Conservation (phyloP, 2,329 filamentous ascomycete species). For the Seiridium cupressi region DNA sequence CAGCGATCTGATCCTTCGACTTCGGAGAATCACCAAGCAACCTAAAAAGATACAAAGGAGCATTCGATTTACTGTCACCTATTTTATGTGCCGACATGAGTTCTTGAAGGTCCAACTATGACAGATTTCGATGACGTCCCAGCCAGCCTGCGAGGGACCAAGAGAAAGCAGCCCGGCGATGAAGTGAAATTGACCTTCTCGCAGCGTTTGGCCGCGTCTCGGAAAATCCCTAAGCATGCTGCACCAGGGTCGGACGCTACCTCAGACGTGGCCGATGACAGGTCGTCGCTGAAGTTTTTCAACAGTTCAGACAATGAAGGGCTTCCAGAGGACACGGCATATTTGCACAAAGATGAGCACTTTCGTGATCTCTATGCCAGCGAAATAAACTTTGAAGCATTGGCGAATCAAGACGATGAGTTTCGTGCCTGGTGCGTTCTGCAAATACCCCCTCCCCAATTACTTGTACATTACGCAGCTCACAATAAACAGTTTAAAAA, state of each 20-base stretch:
- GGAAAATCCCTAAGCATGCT: background rate
- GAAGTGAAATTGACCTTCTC: conserved; percentile 7
- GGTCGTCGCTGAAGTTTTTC: background rate
- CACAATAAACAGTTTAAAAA: conserved; percentile 19
- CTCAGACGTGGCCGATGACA: background rate
- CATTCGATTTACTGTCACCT: too few relatives aligned
- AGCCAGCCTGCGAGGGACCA: conserved; percentile 12
- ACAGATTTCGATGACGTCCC: background rate
- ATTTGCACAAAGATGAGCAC: conserved; percentile 16
- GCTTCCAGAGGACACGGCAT: background rate
- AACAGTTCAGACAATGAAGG: background rate
- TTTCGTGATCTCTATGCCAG: conserved; percentile 22
- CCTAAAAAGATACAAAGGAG: background rate
- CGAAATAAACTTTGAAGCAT: conserved; percentile 20
- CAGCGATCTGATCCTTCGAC: background rate
- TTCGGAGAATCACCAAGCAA: background rate
- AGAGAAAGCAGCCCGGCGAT: conserved; percentile 21
- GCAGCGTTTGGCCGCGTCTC: background rate
- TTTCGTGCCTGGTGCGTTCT: conserved; percentile 17
- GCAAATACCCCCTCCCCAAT: conserved; percentile 12
- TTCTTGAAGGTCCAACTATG: background rate
- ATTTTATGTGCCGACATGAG: too few relatives aligned
- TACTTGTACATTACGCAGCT: conserved; percentile 16
- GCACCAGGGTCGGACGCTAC: background rate
- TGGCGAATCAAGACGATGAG: conserved; percentile 21